Evolutionary conservation across 495 filamentous ascomycete species (phyloP), one percentile per base, ranked within the genome.

Genomic region (Niebla homalea): DNA sequence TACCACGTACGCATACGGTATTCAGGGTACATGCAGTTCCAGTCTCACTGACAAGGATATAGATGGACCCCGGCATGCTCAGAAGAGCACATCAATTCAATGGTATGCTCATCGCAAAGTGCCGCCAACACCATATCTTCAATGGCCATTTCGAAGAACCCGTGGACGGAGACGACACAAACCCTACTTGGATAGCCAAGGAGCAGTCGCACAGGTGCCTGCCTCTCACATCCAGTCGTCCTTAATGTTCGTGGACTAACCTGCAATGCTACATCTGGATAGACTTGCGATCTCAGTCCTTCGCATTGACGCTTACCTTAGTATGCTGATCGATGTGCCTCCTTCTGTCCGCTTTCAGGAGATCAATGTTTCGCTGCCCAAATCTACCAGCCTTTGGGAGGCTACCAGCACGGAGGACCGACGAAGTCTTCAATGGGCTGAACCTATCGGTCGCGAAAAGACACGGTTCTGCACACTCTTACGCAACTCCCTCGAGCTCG

Each of bases 121-220:
- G 62, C 51, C 60, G 63, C 4, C 62, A 58, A 47, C 46, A 61
- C 29, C 60, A 57, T 0, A 51, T 66, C 35, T 66, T 66, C 51
- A 64, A 52, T 29, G 62, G 63, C 22, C 57, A 61, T 43, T 55
- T 59, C 16, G 48, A 52, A 15, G 43, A 55, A 19, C 53, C 53
- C 7, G 60, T 63, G 16, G 50, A 50, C 40, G 42, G 46, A 6
- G 57, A 53, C n/a, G 42, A 26, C 12, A 26, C 59, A 47, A 41
- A 60, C 54, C 26, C 21, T n/a, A 29, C 48, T 47, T 66, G 63
- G 63, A 51, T 63, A n/a, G 54, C 54, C 43, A 53, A 64, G 37
- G 63, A 66, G 25, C 60, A 66, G 49, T 39, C 64, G 7, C 59
- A 64, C 25, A 62, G 62, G 61, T 63, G 58, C 26, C n/a, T n/a